These are phyloP conservation scores for Vigna unguiculata DNA, from an alignment of 306 rosid genomes.

Conservation along the genomic window DNA sequence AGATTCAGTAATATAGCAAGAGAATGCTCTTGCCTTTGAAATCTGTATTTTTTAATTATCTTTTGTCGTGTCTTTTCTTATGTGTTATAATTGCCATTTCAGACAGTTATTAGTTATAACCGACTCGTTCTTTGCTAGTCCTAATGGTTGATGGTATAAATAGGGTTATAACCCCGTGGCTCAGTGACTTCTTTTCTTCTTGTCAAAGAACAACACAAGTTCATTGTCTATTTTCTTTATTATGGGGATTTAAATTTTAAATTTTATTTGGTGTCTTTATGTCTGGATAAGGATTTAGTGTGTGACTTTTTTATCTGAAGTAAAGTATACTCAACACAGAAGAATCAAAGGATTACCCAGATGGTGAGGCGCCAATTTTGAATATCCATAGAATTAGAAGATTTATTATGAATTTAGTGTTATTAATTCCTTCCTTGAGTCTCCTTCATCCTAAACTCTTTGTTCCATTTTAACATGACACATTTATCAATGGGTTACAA, in stretches of 20 bases:
- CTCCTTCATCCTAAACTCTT: conserved; percentile 17
- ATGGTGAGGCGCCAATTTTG: background rate
- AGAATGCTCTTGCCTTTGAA: background rate
- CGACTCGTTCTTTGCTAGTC: background rate
- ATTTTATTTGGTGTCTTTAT: conserved; percentile 29
- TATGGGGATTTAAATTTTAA: background rate
- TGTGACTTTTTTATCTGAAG: background rate
- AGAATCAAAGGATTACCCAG: conserved; percentile 16
- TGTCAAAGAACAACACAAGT: background rate
- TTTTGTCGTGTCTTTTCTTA: background rate
- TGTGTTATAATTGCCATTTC: background rate
- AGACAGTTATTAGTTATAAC: background rate
- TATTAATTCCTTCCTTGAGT: background rate
- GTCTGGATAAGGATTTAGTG: conserved; percentile 14
- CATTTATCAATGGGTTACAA: background rate
- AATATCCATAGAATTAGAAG: background rate
- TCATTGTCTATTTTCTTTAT: background rate
- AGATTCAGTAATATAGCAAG: conserved; percentile 1
- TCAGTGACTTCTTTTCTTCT: background rate
- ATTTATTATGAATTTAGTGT: conserved; percentile 16
- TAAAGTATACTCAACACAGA: conserved; percentile 9
- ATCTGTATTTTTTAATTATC: background rate
- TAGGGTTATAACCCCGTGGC: background rate
- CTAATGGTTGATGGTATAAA: background rate
- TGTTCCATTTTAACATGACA: conserved; percentile 4